These are phyloP conservation scores for Neocatenulostroma microsporum DNA, from an alignment of 2,329 filamentous ascomycete species.

Conservation along the genomic window DNA sequence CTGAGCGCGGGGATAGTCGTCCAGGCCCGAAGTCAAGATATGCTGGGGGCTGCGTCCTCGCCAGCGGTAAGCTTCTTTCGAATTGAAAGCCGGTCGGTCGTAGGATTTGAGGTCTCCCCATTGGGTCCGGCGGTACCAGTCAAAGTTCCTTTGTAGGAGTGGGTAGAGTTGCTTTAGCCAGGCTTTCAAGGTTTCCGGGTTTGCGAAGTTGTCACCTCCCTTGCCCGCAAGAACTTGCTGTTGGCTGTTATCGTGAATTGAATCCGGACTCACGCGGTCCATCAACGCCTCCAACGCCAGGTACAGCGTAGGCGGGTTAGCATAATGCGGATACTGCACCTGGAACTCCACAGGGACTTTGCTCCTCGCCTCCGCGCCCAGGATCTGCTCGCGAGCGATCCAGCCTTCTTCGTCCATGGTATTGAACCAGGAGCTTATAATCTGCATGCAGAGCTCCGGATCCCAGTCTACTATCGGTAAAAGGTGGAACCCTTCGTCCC, in stretches of 20 bases:
- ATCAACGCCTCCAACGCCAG: slow-evolving; percentile 79
- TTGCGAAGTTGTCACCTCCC: too few species aligned
- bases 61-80: slow-evolving; percentile 93
- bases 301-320: slow-evolving; percentile 92
- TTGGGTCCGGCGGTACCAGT: slow-evolving; percentile 93
- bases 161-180: slow-evolving; percentile 77
- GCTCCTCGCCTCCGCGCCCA: slow-evolving; percentile 83
- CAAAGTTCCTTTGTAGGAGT: slow-evolving; percentile 77
- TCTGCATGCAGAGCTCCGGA: slow-evolving; percentile 74
- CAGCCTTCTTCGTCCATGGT: slow-evolving; percentile 95
- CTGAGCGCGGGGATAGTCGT: slow-evolving; percentile 91
- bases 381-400: slow-evolving; percentile 94
- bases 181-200: slow-evolving; percentile 57
- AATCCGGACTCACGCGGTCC: slow-evolving; percentile 53
- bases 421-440: slow-evolving; percentile 91
- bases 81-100: slow-evolving; percentile 78
- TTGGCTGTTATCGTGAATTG: slow-evolving; percentile 8
- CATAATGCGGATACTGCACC: slow-evolving; percentile 92
- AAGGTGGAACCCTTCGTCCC: slow-evolving; percentile 97
- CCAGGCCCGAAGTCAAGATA: slow-evolving; percentile 84
- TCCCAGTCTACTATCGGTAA: slow-evolving; percentile 92
- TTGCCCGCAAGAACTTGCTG: slow-evolving; percentile 28
- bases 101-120: slow-evolving; percentile 83
- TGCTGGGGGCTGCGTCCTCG: slow-evolving; percentile 79
- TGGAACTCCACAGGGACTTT: slow-evolving; percentile 93